These are phyloP conservation scores for Hypoxylon sp. DNA, from an alignment of 2,329 filamentous ascomycete genomes.

Conservation along the genomic window DNA sequence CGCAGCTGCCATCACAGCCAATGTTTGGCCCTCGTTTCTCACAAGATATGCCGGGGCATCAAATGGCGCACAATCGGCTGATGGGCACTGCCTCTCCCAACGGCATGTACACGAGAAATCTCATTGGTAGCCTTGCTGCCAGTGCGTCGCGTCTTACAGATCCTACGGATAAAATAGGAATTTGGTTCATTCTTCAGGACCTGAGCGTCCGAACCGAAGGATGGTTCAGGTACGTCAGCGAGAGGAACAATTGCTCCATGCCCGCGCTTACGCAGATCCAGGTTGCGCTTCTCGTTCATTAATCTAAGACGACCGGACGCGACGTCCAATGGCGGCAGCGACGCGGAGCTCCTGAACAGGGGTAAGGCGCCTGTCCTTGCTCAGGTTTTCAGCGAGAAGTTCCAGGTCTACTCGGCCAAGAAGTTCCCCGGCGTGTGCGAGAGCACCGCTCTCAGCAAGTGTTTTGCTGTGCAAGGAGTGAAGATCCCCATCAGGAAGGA, in stretches of 20 bases:
- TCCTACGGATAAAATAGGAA: slow-evolving; percentile 79
- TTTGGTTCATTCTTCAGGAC: slow-evolving; percentile 98
- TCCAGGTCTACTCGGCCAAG: slow-evolving; percentile 96
- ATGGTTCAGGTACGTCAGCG: slow-evolving; percentile 75
- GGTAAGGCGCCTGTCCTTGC: slow-evolving; percentile 84
- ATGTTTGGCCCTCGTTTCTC: slow-evolving; percentile 47
- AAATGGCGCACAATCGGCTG: slow-evolving; percentile 45
- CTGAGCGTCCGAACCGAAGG: slow-evolving; percentile 94
- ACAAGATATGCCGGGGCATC: slow-evolving; percentile 48
- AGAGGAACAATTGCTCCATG: background rate
- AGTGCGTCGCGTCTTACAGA: slow-evolving; percentile 88
- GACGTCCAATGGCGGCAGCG: slow-evolving; percentile 47
- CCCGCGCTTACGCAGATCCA: slow-evolving; percentile 42
- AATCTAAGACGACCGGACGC: slow-evolving; percentile 71
- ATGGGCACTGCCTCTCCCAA: slow-evolving; percentile 61
- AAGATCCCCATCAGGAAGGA: slow-evolving; percentile 97
- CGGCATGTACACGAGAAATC: slow-evolving; percentile 92
- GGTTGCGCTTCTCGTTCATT: slow-evolving; percentile 77
- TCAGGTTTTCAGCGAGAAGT: slow-evolving; percentile 83
- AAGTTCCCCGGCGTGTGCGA: slow-evolving; percentile 98
- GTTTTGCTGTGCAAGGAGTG: slow-evolving; percentile 91
- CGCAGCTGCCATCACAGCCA: slow-evolving; percentile 41
- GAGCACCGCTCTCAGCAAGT: slow-evolving; percentile 88
- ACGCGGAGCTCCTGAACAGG: slow-evolving; percentile 67
- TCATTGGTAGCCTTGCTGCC: slow-evolving; percentile 90